Evolutionary conservation across 2,329 filamentous ascomycete species (phyloP).

Genomic region (Pseudocercospora eumusae): DNA sequence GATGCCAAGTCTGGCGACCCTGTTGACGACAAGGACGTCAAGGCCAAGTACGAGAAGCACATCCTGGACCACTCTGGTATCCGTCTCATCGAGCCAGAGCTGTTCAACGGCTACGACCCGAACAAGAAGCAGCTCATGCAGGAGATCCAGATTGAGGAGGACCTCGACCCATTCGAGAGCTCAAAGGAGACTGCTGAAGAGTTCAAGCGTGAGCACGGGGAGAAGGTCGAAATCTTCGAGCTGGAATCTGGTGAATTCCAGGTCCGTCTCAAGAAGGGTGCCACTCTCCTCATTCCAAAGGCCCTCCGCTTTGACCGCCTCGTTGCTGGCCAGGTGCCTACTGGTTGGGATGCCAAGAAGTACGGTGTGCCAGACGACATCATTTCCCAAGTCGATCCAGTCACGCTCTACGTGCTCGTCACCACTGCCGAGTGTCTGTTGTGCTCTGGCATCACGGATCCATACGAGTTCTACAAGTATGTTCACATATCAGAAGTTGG

Average conservation of each 20-base stretch:
- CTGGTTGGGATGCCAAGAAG: constrained; percentile 93
- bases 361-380: constrained; percentile 98
- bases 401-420: constrained; percentile 92
- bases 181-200: constrained; percentile 97
- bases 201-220: constrained; percentile 94
- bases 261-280: constrained; percentile 92
- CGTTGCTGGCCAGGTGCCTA: constrained; percentile 94
- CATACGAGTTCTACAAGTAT: constrained; percentile 99
- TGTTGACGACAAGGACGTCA: constrained; percentile 97
- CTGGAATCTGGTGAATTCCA: constrained; percentile 91
- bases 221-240: constrained; percentile 97
- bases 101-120: constrained; percentile 95
- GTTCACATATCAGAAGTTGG: constrained; percentile 97
- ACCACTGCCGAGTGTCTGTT: constrained; percentile 90
- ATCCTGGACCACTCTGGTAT: constrained; percentile 97
- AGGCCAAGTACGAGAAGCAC: constrained; percentile 94
- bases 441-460: constrained; percentile 92
- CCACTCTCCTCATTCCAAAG: constrained; percentile 93
- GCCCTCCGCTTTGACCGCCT: constrained; percentile 95
- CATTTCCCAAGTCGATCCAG: constrained; percentile 93
- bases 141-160: constrained; percentile 95
- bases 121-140: constrained; percentile 98
- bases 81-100: constrained; percentile 92
- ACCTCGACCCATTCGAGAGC: constrained; percentile 93
- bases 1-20: constrained; percentile 92